phyloP scores from a whole-genome alignment of 257 asterid genomes.

The Vinca minor region DNA sequence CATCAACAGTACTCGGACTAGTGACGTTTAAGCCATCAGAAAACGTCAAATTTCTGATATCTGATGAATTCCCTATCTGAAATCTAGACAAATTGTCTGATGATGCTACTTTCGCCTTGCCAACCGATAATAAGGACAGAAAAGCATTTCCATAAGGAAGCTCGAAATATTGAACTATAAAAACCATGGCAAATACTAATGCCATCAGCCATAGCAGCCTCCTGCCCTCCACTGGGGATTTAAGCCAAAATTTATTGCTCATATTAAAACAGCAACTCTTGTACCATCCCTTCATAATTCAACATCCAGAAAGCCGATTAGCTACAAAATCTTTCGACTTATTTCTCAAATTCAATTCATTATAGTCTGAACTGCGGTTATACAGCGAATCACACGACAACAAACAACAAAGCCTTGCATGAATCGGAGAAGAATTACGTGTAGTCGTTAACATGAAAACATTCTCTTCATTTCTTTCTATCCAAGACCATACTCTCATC shows the following conservation, averaged over 20 bases:
- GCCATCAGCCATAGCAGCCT: constrained; percentile 51
- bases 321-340: neutral
- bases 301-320: constrained; percentile 11
- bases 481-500: too few relatives aligned
- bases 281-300: constrained; percentile 14
- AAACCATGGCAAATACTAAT: constrained; percentile 39
- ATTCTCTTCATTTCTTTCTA: too few relatives aligned
- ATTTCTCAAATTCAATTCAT: neutral
- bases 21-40: constrained; percentile 24
- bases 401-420: neutral
- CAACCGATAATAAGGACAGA: constrained; percentile 34
- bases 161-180: constrained; percentile 56
- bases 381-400: neutral
- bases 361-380: neutral
- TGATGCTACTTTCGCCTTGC: constrained; percentile 21
- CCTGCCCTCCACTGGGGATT: constrained; percentile 40
- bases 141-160: constrained; percentile 46
- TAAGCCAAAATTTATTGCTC: constrained; percentile 36
- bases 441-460: too few relatives aligned
- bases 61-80: constrained; percentile 25
- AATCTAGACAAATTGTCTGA: constrained; percentile 15
- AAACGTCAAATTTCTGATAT: constrained; percentile 15
- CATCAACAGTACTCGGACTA: constrained; percentile 14
- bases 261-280: constrained; percentile 23
- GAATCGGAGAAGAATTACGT: too few relatives aligned